Evolutionary conservation across 345 rosid species (phyloP), one percentile per base, ranked within the genome.

Genomic region (Erucastrum elatum): DNA sequence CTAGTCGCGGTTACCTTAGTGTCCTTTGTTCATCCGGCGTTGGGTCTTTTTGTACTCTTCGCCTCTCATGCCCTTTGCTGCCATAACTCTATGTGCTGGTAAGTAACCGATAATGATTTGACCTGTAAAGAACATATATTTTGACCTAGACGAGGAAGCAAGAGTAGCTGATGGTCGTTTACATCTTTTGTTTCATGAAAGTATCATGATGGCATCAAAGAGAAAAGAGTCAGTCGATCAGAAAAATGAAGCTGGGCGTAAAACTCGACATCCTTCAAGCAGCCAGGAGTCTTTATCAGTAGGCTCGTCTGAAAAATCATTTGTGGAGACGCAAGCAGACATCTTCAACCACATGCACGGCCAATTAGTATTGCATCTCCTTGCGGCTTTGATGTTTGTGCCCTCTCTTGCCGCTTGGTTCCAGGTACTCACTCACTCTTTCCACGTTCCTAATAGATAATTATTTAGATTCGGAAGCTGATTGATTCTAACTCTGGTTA

Each of bases 371-470:
- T 87, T 95, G 73, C 97, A 93, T 87, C 84, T 95, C 76, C 84
- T 93, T 74, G 89, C 92, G 15, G 71, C 90, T 61, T 82, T 91
- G 74, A 95, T 95, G 99, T 88, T 95, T 68, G 91, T 84, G 51
- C 99, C 99, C 62, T 93, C 99, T 49, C 86, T 95, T 25, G 85
- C 82, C 4, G 97, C 99, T 64, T 93, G 97, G 97, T 83, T 89
- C 80, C 97, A 95, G 98, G 99, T 95, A 53, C 60, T 53, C 55
- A 39, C 37, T 34, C 49, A 88, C 34, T 29, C 67, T 11, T 77
- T 68, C 34, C 72, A 16, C 12, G 30, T 64, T 53, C 58, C 3
- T 37, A 31, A 6, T 27, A 15, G 5, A 26, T 7, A 7, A 5
- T 78, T 35, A 27, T 21, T 71, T 56, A 8, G 62, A 64, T 41